Evolutionary conservation across 176 grass and related monocot genomes (phyloP), one percentile per base, ranked within the genome.

Genomic region (Aegilops umbellulata): DNA sequence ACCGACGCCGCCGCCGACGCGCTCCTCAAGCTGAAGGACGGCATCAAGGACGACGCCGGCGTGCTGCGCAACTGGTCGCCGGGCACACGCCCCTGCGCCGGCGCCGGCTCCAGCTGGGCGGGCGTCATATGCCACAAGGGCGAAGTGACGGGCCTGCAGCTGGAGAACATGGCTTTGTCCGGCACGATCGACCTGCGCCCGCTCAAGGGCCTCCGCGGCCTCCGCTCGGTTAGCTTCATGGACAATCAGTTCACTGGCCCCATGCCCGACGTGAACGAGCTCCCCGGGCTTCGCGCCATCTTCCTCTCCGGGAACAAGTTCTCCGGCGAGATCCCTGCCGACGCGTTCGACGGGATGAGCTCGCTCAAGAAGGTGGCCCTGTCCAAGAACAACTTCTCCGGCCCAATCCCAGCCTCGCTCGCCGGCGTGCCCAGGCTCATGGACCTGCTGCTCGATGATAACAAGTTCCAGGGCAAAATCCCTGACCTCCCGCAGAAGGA

Each of bases 301-400:
- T 99, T 86, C 70, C 35, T 99, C 8, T 94, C 97, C 17, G 90
- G 55, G 17, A 99, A 99, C 84, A 85, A 87, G 14, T 82, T 96
- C 70, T 93, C 94, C 47, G 97, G 97, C 0, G 32, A 10, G 61
- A 95, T 99, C 84, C 94, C 92, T 6, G 71, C 68, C 38, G 82
- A 94, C 49, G 88, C 92, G 22, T 99, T 96, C 89, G 41, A 65
- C 15, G 90, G 82, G 8, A 93, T 99, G 97, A 66, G 81, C 16
- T 89, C 77, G 55, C 90, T 99, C 75, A 99, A 87, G 94, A 99
- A 94, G 85, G 65, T 99, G 25, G 30, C 42, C 27, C 76, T 99
- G 36, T 92, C 90, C 13, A 60, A 49, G 8, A 99, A 99, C 22
- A 25, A 58, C 4, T 96, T 99, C 90, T 74, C 94, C 6, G 90